A percentile compares a stretch with the other conserved stretches of the same genome.
phyloP scores from a whole-genome alignment of 192 early-diverging fungal genomes.

The Allomyces arbusculus region DNA sequence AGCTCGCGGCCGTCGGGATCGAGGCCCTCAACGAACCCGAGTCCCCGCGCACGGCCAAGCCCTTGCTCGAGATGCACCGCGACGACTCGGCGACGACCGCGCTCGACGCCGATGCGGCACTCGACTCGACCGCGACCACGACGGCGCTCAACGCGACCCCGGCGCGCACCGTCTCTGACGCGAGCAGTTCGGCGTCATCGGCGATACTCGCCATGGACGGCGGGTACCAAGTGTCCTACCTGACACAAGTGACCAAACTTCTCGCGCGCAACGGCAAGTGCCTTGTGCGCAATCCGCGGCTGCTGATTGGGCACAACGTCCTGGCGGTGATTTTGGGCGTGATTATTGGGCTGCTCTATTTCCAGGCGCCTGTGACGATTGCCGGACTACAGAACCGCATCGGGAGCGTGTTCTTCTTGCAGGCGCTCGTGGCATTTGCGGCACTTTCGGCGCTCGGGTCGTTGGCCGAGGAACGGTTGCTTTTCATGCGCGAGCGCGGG shows the following conservation, averaged over 20 bases:
- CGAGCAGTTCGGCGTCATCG: too few species aligned
- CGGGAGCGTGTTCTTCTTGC: conserved; percentile 46
- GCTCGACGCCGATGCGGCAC: too few species aligned
- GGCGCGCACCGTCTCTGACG: too few species aligned
- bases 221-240: conserved; percentile 13
- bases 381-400: conserved; percentile 57
- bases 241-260: conserved; percentile 26
- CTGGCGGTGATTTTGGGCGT: conserved; percentile 30
- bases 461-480: conserved; percentile 18
- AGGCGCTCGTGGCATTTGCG: conserved; percentile 47
- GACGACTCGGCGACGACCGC: too few species aligned
- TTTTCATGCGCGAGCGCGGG: conserved; percentile 26
- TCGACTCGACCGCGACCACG: too few species aligned
- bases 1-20: conserved; percentile 5
- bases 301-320: conserved; percentile 31
- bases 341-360: conserved; percentile 49
- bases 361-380: conserved; percentile 24
- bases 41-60: not conserved
- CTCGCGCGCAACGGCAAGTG: conserved; percentile 20
- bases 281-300: conserved; percentile 19
- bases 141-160: too few species aligned
- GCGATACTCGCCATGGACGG: not conserved
- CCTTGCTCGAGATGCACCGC: not conserved
- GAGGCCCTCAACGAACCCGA: not conserved
- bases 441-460: conserved; percentile 37